Conservation (phyloP, 257 asterid genomes). For the Apocynum venetum region DNA sequence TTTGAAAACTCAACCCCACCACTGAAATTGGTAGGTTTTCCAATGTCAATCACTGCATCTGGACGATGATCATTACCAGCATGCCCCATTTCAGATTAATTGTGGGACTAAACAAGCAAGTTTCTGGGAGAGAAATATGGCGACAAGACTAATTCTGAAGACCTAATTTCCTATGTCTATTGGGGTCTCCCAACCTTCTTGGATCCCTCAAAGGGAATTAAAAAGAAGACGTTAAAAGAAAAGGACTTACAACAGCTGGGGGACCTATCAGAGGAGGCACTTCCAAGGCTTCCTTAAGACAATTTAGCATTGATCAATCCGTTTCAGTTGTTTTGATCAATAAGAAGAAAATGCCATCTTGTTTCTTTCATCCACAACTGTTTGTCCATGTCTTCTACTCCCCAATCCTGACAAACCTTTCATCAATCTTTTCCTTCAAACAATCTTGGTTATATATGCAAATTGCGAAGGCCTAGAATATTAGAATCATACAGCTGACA, state of each 20-base stretch:
- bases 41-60: conserved; percentile 48
- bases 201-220: conserved; percentile 25
- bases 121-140: not conserved
- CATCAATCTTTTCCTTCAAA: not conserved
- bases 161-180: conserved; percentile 5
- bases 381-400: not conserved
- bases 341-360: conserved; percentile 25
- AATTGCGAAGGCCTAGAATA: not conserved
- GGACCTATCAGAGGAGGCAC: conserved; percentile 31
- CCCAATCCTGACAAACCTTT: conserved; percentile 12
- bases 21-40: conserved; percentile 37
- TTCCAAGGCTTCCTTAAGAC: conserved; percentile 33
- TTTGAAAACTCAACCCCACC: conserved; percentile 61
- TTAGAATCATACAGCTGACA: not conserved
- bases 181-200: conserved; percentile 23
- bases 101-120: not conserved
- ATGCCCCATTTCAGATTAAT: conserved; percentile 25
- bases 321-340: conserved; percentile 32
- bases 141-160: conserved; percentile 5
- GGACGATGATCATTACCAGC: conserved; percentile 24
- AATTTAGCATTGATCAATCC: conserved; percentile 45
- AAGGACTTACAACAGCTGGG: conserved; percentile 25
- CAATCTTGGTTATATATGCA: not conserved
- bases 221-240: conserved; percentile 21
- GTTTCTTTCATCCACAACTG: conserved; percentile 38